Conservation (phyloP, 352 stramenopile genomes). For the Blastocystis sp. region DNA sequence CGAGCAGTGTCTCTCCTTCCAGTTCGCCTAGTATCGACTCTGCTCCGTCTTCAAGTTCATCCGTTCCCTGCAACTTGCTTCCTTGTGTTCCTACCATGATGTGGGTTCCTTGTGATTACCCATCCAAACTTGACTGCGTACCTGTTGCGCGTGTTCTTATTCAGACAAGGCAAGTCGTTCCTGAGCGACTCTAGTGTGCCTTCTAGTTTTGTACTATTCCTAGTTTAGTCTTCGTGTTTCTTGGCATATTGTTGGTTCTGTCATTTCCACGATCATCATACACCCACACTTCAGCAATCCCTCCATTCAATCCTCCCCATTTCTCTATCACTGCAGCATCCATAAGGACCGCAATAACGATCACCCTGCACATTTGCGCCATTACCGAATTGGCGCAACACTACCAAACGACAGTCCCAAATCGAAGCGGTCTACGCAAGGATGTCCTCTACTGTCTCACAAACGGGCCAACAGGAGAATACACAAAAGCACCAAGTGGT, state of each 20-base stretch:
- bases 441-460: no score
- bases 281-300: no score
- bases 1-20: neutral
- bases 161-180: no score
- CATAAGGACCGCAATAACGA: no score
- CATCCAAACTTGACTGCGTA: neutral
- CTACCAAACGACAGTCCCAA: no score
- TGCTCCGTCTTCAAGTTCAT: neutral
- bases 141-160: neutral
- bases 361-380: no score
- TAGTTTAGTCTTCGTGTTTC: neutral
- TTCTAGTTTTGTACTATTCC: neutral
- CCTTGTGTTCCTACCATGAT: neutral
- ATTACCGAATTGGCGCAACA: no score
- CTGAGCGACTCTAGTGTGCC: no score
- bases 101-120: neutral
- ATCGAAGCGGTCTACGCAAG: no score
- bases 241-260: neutral
- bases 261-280: no score
- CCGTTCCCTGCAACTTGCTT: neutral
- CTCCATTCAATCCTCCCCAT: neutral
- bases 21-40: neutral
- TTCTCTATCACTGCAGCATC: no score
- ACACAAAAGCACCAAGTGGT: slow-evolving; percentile 69
- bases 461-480: neutral